Evolutionary conservation across 805 yeast genomes (phyloP).

Genomic region (Candida sakaeoensis): DNA sequence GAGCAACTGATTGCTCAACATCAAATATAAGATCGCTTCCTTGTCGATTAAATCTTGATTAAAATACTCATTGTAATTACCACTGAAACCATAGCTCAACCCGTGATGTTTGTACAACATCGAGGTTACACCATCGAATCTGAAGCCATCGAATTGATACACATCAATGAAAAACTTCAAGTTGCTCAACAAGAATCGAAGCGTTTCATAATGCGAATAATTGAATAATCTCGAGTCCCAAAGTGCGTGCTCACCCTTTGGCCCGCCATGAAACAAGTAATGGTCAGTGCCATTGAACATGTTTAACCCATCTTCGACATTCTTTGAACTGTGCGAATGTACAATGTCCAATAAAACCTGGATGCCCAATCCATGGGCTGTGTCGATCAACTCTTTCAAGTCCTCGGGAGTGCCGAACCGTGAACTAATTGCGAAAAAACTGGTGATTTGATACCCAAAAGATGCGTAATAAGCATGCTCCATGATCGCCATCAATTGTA

Average conservation of each 20-base stretch:
- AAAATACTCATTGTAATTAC: slow-evolving; percentile 89
- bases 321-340: slow-evolving; percentile 94
- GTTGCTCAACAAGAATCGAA: slow-evolving; percentile 80
- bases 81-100: slow-evolving; percentile 82
- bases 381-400: slow-evolving; percentile 81
- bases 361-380: slow-evolving; percentile 86
- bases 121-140: slow-evolving; percentile 95
- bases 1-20: slow-evolving; percentile 85
- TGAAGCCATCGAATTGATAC: slow-evolving; percentile 87
- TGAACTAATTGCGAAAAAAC: slow-evolving; percentile 85
- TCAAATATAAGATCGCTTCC: slow-evolving; percentile 82
- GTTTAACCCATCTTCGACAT: slow-evolving; percentile 90
- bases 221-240: slow-evolving; percentile 98
- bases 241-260: slow-evolving; percentile 79
- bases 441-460: slow-evolving; percentile 95
- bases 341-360: slow-evolving; percentile 87
- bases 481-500: slow-evolving; percentile 97
- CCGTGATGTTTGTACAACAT: slow-evolving; percentile 95
- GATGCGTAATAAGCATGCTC: slow-evolving; percentile 98
- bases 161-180: slow-evolving; percentile 79
- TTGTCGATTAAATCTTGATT: slow-evolving; percentile 75
- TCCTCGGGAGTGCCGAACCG: slow-evolving; percentile 96
- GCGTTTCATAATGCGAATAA: slow-evolving; percentile 87
- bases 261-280: slow-evolving; percentile 92
- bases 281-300: slow-evolving; percentile 93